Evolutionary conservation across 768 basidiomycete genomes (phyloP).

Genomic region (Tylopilus plumbeoviolaceoides): DNA sequence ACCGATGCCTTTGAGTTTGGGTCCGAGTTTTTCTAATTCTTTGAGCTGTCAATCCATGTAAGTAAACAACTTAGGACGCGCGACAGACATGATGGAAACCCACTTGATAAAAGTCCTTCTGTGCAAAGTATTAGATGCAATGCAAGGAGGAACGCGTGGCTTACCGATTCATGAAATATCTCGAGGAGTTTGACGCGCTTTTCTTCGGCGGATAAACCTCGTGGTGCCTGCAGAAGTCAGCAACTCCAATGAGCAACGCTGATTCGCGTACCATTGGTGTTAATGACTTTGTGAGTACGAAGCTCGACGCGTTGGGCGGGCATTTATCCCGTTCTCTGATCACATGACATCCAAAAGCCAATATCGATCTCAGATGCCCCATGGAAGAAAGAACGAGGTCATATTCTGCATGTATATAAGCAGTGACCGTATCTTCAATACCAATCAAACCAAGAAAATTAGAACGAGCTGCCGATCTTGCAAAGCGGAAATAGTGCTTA

Average conservation of each 20-base stretch:
- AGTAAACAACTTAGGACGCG: neutral
- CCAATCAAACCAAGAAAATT: constrained; percentile 22
- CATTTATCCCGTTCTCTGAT: neutral
- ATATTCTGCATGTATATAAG: constrained; percentile 25
- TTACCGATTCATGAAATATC: constrained; percentile 89
- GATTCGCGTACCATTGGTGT: constrained; percentile 19
- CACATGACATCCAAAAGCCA: constrained; percentile 23
- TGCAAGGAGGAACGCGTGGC: neutral
- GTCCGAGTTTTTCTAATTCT: constrained; percentile 85
- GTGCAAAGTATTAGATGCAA: constrained; percentile 4
- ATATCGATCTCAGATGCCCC: too few relatives aligned
- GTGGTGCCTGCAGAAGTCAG: constrained; percentile 51
- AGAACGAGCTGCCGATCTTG: constrained; percentile 9
- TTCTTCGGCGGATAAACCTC: constrained; percentile 86
- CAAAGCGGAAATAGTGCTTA: constrained; percentile 11
- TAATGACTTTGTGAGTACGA: neutral
- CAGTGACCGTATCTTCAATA: constrained; percentile 14
- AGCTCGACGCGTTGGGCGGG: neutral
- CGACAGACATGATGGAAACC: neutral
- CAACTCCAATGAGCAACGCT: neutral
- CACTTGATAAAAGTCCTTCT: constrained; percentile 84
- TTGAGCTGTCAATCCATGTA: constrained; percentile 52
- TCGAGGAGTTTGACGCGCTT: constrained; percentile 86
- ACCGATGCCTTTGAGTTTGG: constrained; percentile 92
- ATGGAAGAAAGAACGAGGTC: constrained; percentile 10